Conservation (phyloP, 371 early-diverging fungal genomes). For the Mucor irregularis region DNA sequence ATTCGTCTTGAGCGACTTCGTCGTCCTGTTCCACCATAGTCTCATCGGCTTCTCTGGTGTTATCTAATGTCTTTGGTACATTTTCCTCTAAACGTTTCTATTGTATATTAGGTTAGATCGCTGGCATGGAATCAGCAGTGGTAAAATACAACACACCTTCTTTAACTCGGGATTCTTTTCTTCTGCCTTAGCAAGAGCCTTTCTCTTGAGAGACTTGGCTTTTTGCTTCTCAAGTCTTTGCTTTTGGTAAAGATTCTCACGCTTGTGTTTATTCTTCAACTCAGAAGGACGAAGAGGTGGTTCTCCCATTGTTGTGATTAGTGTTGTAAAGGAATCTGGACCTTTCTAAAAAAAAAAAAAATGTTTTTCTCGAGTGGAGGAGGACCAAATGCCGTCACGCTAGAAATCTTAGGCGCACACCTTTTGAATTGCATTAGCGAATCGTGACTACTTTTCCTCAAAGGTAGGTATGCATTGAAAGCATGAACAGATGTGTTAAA, state of each 20-base stretch:
- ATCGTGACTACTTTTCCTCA: too few species aligned
- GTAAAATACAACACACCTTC: constrained; percentile 48
- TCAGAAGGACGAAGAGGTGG: constrained; percentile 37
- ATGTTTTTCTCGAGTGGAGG: too few species aligned
- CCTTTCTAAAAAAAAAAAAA: too few species aligned
- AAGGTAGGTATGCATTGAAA: too few species aligned
- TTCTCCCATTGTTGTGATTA: constrained; percentile 18
- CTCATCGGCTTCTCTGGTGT: constrained; percentile 90
- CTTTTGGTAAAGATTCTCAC: constrained; percentile 77
- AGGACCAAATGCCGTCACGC: too few species aligned
- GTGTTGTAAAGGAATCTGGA: too few species aligned
- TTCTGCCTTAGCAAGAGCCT: constrained; percentile 78
- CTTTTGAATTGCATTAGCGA: too few species aligned
- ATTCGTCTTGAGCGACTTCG: constrained; percentile 87
- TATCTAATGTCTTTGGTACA: constrained; percentile 93
- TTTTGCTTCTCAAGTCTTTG: constrained; percentile 72
- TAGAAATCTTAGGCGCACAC: too few species aligned
- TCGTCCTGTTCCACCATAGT: constrained; percentile 88
- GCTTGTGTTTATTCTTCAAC: constrained; percentile 79
- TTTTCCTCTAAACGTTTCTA: constrained; percentile 87
- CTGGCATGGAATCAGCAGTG: background rate
- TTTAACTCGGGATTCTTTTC: constrained; percentile 84
- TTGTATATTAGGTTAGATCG: background rate
- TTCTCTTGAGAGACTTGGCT: constrained; percentile 73
- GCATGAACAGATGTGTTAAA: too few species aligned